Conservation (phyloP, 1,284 basidiomycete genomes). For the Sphaerobolus stellatus region DNA sequence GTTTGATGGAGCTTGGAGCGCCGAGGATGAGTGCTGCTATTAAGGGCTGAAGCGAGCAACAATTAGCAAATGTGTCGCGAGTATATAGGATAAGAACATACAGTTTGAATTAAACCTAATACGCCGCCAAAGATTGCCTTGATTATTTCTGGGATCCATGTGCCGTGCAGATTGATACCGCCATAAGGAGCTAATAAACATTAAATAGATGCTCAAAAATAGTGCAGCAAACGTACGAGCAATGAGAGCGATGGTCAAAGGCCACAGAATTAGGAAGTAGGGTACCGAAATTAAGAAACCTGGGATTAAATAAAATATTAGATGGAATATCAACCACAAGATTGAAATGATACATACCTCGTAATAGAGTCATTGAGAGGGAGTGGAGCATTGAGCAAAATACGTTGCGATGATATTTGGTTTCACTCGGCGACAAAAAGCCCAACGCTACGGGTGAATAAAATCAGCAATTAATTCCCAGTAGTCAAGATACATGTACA, state of each 20-base stretch:
- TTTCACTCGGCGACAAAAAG: conserved; percentile 4
- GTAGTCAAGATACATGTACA: not conserved
- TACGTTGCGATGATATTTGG: not conserved
- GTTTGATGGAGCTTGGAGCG: too few species aligned
- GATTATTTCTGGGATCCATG: conserved; percentile 10
- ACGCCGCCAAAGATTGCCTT: conserved; percentile 9
- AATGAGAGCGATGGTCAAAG: conserved; percentile 7
- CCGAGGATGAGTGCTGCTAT: too few species aligned
- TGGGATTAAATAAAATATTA: not conserved
- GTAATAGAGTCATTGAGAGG: not conserved
- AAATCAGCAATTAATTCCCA: not conserved
- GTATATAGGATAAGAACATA: too few species aligned
- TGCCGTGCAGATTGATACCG: conserved; percentile 4
- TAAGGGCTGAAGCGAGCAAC: too few species aligned
- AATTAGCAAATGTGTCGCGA: too few species aligned
- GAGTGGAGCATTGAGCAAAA: not conserved
- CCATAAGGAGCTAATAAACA: conserved; percentile 3
- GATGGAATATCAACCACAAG: not conserved
- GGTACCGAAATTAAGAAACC: conserved; percentile 3
- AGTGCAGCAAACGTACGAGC: conserved; percentile 3
- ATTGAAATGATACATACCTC: not conserved
- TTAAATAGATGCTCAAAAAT: not conserved
- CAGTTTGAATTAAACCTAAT: conserved; percentile 5
- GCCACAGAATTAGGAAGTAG: conserved; percentile 9
- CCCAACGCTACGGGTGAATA: not conserved